These are phyloP conservation scores for Nakazawaea holstii DNA, from an alignment of 805 yeast species.

Conservation along the genomic window DNA sequence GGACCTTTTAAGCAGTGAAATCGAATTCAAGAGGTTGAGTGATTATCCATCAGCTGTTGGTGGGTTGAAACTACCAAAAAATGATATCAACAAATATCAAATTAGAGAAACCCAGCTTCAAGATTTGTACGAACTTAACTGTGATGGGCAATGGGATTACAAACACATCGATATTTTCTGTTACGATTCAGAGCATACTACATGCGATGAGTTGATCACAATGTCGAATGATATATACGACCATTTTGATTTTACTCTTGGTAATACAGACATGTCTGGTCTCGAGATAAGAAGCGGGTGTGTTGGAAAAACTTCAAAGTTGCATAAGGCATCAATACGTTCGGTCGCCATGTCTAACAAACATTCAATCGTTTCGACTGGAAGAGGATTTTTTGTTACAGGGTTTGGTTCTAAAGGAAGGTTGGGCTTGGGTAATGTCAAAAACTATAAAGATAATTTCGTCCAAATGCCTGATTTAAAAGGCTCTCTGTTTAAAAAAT, in stretches of 20 bases:
- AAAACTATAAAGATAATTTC: slow-evolving; percentile 37
- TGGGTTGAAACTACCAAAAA: slow-evolving; percentile 9
- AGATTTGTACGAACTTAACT: too few relatives aligned
- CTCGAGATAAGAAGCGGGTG: not conserved
- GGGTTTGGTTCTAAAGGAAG: slow-evolving; percentile 73
- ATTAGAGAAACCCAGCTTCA: not conserved
- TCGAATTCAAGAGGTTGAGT: slow-evolving; percentile 35
- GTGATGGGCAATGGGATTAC: too few relatives aligned
- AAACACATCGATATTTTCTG: too few relatives aligned
- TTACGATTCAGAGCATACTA: too few relatives aligned
- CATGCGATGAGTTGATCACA: too few relatives aligned
- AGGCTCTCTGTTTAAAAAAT: slow-evolving; percentile 24
- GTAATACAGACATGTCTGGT: too few relatives aligned
- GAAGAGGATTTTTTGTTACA: slow-evolving; percentile 44
- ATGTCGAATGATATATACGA: too few relatives aligned
- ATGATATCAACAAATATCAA: slow-evolving; percentile 13
- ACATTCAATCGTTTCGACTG: slow-evolving; percentile 58
- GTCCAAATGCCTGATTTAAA: slow-evolving; percentile 32
- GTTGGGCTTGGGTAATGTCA: slow-evolving; percentile 49
- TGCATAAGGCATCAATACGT: slow-evolving; percentile 34
- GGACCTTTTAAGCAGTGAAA: slow-evolving; percentile 47
- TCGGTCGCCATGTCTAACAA: slow-evolving; percentile 53
- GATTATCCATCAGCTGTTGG: slow-evolving; percentile 6
- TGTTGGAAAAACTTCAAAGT: not conserved
- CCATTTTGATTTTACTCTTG: too few relatives aligned